Conservation (phyloP, 2,329 filamentous ascomycete genomes). For the Fusarium chuoi region DNA sequence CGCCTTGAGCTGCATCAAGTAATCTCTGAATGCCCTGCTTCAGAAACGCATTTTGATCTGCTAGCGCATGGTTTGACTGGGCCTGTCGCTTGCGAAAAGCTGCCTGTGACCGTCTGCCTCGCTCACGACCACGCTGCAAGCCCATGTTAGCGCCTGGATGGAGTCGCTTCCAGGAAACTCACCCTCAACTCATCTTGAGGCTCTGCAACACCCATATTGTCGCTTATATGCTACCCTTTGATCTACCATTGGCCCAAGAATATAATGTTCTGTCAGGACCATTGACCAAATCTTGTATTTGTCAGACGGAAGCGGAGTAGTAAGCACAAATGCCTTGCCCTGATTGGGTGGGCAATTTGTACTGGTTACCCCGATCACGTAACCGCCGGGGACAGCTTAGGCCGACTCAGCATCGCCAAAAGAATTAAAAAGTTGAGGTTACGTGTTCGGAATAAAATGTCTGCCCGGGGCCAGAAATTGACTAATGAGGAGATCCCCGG, state of each 20-base stretch:
- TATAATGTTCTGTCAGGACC: background rate
- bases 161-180: accelerated
- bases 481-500: accelerated
- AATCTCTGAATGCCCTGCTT: background rate
- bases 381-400: background rate
- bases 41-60: background rate
- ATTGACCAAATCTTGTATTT: background rate
- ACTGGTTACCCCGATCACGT: conserved; percentile 1
- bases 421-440: accelerated
- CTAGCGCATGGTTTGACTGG: accelerated
- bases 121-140: conserved; percentile 4
- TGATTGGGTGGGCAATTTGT: background rate
- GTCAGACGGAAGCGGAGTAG: background rate
- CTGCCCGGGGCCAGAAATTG: accelerated
- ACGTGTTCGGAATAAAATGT: background rate
- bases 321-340: background rate
- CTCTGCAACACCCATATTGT: background rate
- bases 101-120: conserved; percentile 10
- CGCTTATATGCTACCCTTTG: accelerated
- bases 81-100: conserved; percentile 14
- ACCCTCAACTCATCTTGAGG: background rate
- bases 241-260: accelerated
- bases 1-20: background rate
- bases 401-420: background rate
- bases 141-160: background rate